These are phyloP conservation scores for Suhomyces yuchorum DNA, from an alignment of 1,139 yeast genomes.

Conservation along the genomic window DNA sequence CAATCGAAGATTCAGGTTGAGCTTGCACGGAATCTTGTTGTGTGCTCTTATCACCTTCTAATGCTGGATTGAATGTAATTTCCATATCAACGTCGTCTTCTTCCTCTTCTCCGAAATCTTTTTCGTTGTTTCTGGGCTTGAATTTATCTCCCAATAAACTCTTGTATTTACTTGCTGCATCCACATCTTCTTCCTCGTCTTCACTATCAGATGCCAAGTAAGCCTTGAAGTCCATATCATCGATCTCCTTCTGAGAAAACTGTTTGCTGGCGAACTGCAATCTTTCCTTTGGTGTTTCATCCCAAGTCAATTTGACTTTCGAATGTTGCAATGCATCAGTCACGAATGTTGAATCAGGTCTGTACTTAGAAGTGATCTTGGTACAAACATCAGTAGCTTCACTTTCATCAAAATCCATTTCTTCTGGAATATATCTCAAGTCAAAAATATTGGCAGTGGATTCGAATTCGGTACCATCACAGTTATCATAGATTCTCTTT, in stretches of 20 bases:
- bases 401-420: conserved; percentile 76
- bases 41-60: conserved; percentile 43
- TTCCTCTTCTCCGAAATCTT: conserved; percentile 35
- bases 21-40: conserved; percentile 29
- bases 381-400: conserved; percentile 73
- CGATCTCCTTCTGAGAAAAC: conserved; percentile 87
- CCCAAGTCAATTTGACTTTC: conserved; percentile 94
- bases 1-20: conserved; percentile 75
- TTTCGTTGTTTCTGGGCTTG: conserved; percentile 30
- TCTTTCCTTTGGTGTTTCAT: conserved; percentile 94
- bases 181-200: conserved; percentile 42
- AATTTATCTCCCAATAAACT: conserved; percentile 56
- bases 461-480: conserved; percentile 96
- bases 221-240: conserved; percentile 95
- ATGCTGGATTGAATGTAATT: conserved; percentile 91
- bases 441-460: conserved; percentile 95
- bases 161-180: conserved; percentile 63
- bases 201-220: conserved; percentile 91
- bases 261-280: conserved; percentile 76
- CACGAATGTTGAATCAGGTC: conserved; percentile 75
- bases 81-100: conserved; percentile 89
- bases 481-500: conserved; percentile 71
- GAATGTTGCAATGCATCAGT: conserved; percentile 95
- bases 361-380: conserved; percentile 73
- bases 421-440: conserved; percentile 89